Evolutionary conservation across 1,284 basidiomycete species (phyloP).

Genomic region (Sporisorium reilianum): DNA sequence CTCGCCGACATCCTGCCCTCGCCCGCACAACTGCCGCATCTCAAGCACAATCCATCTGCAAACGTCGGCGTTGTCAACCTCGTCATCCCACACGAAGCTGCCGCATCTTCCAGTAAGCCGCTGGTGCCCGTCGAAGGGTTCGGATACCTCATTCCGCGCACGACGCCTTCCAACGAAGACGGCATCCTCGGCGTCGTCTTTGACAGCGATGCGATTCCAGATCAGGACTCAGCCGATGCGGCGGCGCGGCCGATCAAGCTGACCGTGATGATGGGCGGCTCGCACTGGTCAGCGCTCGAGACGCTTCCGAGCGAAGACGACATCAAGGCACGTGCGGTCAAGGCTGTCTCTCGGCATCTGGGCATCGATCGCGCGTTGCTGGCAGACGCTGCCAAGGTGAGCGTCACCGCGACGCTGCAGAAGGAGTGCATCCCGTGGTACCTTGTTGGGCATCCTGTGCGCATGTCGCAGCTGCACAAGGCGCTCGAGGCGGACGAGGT

Average conservation of each 20-base stretch:
- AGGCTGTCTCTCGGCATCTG: constrained; percentile 54
- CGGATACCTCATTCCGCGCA: constrained; percentile 91
- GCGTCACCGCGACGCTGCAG: constrained; percentile 73
- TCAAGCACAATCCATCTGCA: constrained; percentile 66
- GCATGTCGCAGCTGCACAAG: constrained; percentile 77
- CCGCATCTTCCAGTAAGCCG: constrained; percentile 78
- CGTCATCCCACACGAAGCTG: constrained; percentile 71
- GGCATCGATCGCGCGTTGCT: constrained; percentile 43
- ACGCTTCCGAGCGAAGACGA: constrained; percentile 71
- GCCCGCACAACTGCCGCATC: constrained; percentile 69
- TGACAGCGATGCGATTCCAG: constrained; percentile 73
- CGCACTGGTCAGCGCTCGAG: constrained; percentile 71
- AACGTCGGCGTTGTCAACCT: constrained; percentile 65
- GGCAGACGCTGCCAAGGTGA: constrained; percentile 48
- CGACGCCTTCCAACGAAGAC: constrained; percentile 73
- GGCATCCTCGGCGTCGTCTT: constrained; percentile 74
- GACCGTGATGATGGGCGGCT: constrained; percentile 92
- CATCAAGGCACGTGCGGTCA: constrained; percentile 44
- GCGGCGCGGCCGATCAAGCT: constrained; percentile 74
- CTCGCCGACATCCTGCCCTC: constrained; percentile 41
- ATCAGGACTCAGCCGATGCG: constrained; percentile 41
- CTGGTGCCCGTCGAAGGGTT: constrained; percentile 83
- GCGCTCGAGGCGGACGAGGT: constrained; percentile 69
- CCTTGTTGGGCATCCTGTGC: constrained; percentile 78
- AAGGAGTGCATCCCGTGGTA: constrained; percentile 85